Evolutionary conservation across 306 rosid genomes (phyloP), one percentile per base, ranked within the genome.

Genomic region (Rosa persica): DNA sequence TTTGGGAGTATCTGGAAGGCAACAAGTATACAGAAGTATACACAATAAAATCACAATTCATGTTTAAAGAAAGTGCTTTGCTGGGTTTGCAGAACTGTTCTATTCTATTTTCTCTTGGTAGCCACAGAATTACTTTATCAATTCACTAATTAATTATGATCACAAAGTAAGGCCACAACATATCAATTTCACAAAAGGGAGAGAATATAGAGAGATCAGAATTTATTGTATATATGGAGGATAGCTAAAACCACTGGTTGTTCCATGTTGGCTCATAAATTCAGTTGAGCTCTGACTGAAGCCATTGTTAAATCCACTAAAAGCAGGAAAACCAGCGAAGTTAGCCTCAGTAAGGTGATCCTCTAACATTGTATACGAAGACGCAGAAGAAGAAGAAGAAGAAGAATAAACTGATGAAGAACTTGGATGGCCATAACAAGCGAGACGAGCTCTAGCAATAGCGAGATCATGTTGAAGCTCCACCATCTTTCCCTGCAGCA

Each of bases 381-480:
- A 34, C 12, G 78, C 27, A n/a, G 77, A 61, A 19, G 76, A 61
- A 19, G 76, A 74, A 17, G 38, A 39, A 0, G 79, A 55, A 19
- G 76, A 74, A 17, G 38, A 39, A 0, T 76, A 55, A 55, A n/a
- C 30, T 10, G 72, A 43, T 20, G 83, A 3, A 44, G 55, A 30
- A 58, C 6, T 49, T 34, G 85, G 76, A 38, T 66, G 70, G 8
- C 89, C 85, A 51, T 80, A 82, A 46, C 79, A 85, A 69, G 97
- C 92, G 9, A 95, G 97, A 44, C 97, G 95, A n/a, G 95, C 93
- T 79, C 86, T 88, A 4, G 97, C 98, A 46, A 92, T n/a, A 23
- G 93, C 92, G 12, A 91, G 76, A 48, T 95, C 98, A 34, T 88
- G 92, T 42, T 92, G 97, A 43, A 95, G 95, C 80, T 95, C 86